Percentiles rank a stretch among this genome's conserved stretches.
phyloP scores from a whole-genome alignment of 1,284 basidiomycete species.

The Tilletia walkeri region DNA sequence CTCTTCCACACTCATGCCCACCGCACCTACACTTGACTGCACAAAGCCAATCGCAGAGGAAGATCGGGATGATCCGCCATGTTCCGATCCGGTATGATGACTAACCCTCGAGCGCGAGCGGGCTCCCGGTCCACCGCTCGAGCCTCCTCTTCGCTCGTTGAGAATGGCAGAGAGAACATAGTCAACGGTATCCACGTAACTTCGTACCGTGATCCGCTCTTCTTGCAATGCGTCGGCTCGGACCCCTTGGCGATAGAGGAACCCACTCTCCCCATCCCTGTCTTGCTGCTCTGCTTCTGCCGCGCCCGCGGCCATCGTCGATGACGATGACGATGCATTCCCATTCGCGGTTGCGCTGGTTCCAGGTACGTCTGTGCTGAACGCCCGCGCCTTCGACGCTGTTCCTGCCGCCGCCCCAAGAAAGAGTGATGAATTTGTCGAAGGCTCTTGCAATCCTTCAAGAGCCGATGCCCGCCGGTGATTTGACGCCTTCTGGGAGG shows the following conservation, averaged over 20 bases:
- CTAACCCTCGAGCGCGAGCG: neutral
- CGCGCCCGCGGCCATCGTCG: neutral
- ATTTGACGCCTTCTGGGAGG: constrained; percentile 25
- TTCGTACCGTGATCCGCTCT: constrained; percentile 1
- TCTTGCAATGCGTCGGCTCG: neutral
- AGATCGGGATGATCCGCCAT: neutral
- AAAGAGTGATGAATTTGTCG: neutral
- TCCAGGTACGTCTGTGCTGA: neutral
- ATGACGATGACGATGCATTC: neutral
- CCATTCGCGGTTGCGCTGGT: neutral
- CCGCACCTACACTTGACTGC: too few relatives aligned
- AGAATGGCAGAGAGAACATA: neutral
- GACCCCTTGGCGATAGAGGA: neutral
- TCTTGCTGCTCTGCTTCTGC: neutral
- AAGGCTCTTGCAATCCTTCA: neutral
- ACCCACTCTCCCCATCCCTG: neutral
- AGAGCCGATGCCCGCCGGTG: neutral
- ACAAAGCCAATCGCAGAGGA: neutral
- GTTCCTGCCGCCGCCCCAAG: neutral
- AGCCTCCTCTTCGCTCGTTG: neutral
- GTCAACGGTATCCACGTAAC: constrained; percentile 15
- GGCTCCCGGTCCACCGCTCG: neutral
- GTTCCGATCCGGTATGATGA: neutral
- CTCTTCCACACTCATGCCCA: neutral
- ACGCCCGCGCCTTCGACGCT: neutral